Conservation (phyloP, 164 flowering plant genomes). For the Vitis cinerea region DNA sequence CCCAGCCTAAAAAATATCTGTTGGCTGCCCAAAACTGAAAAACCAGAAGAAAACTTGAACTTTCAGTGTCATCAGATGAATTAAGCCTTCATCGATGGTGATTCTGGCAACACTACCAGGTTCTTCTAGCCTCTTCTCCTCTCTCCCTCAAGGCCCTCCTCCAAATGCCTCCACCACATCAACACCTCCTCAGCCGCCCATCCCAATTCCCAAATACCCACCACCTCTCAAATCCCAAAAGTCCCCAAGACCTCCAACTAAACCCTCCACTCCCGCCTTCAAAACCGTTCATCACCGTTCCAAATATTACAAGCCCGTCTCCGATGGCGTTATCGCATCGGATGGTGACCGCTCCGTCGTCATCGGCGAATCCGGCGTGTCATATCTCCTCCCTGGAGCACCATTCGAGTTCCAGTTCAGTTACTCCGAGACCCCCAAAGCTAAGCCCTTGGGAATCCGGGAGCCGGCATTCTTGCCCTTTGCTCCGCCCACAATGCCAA, state of each 20-base stretch:
- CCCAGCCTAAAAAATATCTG: neutral
- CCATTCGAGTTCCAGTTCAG: slow-evolving; percentile 95
- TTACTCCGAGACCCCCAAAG: slow-evolving; percentile 91
- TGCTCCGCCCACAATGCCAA: slow-evolving; percentile 85
- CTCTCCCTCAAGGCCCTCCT: slow-evolving; percentile 53
- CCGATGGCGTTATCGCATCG: slow-evolving; percentile 46
- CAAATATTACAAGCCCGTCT: slow-evolving; percentile 74
- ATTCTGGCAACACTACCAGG: slow-evolving; percentile 49
- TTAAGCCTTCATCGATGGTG: slow-evolving; percentile 31
- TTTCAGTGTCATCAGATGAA: neutral
- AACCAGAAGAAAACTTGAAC: slow-evolving; percentile 1
- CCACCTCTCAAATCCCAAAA: slow-evolving; percentile 27
- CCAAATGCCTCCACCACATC: slow-evolving; percentile 20
- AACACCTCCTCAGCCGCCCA: slow-evolving; percentile 35
- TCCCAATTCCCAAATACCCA: slow-evolving; percentile 57
- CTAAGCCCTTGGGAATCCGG: slow-evolving; percentile 74
- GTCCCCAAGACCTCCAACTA: slow-evolving; percentile 12
- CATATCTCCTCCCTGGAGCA: slow-evolving; percentile 86
- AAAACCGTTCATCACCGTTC: slow-evolving; percentile 56
- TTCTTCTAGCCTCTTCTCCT: slow-evolving; percentile 62
- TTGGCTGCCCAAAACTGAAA: slow-evolving; percentile 3
- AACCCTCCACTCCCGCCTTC: slow-evolving; percentile 43
- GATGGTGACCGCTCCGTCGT: slow-evolving; percentile 67
- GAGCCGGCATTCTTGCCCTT: slow-evolving; percentile 94
- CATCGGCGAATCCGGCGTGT: slow-evolving; percentile 79